phyloP scores from a whole-genome alignment of 1,284 basidiomycete species.

The Trichosporon asahii region DNA sequence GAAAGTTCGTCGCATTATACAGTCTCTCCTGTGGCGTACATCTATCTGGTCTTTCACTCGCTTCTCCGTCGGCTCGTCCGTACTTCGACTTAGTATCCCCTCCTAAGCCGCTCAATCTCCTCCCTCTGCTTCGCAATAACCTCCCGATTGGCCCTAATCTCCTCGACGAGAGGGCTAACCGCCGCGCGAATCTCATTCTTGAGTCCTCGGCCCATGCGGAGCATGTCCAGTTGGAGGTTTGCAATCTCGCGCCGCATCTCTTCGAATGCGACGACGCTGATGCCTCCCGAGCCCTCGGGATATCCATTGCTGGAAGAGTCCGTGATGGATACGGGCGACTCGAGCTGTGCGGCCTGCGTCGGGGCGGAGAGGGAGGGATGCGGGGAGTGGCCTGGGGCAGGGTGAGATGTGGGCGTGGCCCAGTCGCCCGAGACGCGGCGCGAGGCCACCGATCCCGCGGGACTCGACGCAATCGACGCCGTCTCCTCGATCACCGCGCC shows the following conservation, averaged over 20 bases:
- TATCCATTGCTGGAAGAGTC: no score
- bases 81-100: slow-evolving; percentile 23
- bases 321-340: no score
- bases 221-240: slow-evolving; percentile 39
- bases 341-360: no score
- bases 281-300: background rate
- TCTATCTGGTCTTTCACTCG: no score
- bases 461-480: background rate
- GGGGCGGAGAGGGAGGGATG: no score
- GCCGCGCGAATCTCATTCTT: slow-evolving; percentile 37
- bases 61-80: no score
- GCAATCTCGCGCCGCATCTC: slow-evolving; percentile 32
- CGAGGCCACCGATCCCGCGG: background rate
- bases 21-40: no score
- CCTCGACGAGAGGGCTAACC: slow-evolving; percentile 28
- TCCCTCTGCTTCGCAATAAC: slow-evolving; percentile 33
- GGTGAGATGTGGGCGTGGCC: background rate
- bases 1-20: no score
- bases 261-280: slow-evolving; percentile 15
- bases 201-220: slow-evolving; percentile 34
- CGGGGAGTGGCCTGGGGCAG: background rate
- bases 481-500: slow-evolving; percentile 5
- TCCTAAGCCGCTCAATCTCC: slow-evolving; percentile 37
- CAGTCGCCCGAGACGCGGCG: background rate
- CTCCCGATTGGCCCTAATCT: slow-evolving; percentile 29